Evolutionary conservation across 2,329 filamentous ascomycete genomes (phyloP).

Genomic region (Paracorniculantispora psalliotae): DNA sequence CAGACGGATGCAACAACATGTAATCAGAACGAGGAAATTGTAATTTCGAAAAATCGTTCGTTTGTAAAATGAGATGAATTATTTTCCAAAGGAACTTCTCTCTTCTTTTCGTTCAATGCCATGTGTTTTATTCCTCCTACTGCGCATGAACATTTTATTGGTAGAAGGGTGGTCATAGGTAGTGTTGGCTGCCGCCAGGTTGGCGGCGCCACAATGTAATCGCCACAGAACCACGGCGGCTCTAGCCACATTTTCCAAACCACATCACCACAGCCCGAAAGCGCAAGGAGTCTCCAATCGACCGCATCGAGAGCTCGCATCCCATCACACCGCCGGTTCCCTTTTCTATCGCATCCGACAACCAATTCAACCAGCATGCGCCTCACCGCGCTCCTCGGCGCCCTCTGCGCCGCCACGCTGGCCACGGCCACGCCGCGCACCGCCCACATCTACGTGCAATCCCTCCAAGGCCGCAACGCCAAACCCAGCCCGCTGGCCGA

Average conservation of each 20-base stretch:
- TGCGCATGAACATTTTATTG: too few species aligned
- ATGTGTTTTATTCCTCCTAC: too few species aligned
- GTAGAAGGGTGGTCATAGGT: too few species aligned
- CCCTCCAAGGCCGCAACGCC: slow-evolving; percentile 33
- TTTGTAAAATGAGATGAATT: too few species aligned
- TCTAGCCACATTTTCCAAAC: slow-evolving; percentile 3
- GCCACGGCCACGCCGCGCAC: slow-evolving; percentile 38
- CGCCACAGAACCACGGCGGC: neutral
- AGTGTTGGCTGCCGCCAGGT: too few species aligned
- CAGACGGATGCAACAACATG: too few species aligned
- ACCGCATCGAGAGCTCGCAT: neutral
- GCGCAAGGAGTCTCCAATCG: neutral
- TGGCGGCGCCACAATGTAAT: neutral
- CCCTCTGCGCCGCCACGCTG: slow-evolving; percentile 38
- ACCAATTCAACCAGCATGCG: slow-evolving; percentile 34
- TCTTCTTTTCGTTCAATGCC: too few species aligned
- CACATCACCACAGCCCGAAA: neutral
- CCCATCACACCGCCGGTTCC: neutral
- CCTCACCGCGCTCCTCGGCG: slow-evolving; percentile 33
- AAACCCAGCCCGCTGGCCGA: slow-evolving; percentile 47
- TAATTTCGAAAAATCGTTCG: too few species aligned
- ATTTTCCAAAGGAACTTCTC: too few species aligned
- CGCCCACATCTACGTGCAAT: slow-evolving; percentile 51
- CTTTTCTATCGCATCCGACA: neutral
- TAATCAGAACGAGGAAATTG: too few species aligned